Evolutionary conservation across 768 basidiomycete genomes (phyloP).

Genomic region (Leccinum broughii): DNA sequence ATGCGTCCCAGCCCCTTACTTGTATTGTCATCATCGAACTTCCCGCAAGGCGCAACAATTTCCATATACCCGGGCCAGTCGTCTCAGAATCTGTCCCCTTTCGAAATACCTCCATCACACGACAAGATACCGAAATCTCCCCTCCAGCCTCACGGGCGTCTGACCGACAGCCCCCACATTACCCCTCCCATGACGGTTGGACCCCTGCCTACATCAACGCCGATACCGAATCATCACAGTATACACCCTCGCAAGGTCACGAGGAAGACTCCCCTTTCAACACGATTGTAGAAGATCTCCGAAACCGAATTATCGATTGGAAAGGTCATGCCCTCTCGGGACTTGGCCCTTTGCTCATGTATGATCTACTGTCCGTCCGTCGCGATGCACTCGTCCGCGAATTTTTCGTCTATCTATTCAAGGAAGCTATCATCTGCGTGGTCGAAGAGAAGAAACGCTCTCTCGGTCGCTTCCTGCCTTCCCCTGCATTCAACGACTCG

Average conservation of each 20-base stretch:
- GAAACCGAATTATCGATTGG: constrained; percentile 92
- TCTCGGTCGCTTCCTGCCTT: constrained; percentile 71
- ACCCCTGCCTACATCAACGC: constrained; percentile 29
- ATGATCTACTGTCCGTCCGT: constrained; percentile 86
- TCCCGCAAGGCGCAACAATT: constrained; percentile 64
- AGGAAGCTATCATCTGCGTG: constrained; percentile 98
- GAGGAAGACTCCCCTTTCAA: constrained; percentile 78
- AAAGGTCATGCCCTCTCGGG: constrained; percentile 91
- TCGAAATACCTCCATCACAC: constrained; percentile 27
- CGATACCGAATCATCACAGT: constrained; percentile 35
- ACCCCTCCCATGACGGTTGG: constrained; percentile 25
- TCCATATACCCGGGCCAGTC: constrained; percentile 55
- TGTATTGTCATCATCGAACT: constrained; percentile 94
- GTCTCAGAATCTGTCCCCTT: constrained; percentile 46
- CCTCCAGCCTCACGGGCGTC: constrained; percentile 9
- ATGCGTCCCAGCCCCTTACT: constrained; percentile 80
- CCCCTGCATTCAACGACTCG: constrained; percentile 55
- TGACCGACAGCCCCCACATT: constrained; percentile 21
- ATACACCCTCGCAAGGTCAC: constrained; percentile 19
- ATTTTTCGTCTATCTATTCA: constrained; percentile 96
- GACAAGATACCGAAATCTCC: constrained; percentile 25
- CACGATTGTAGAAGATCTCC: constrained; percentile 85
- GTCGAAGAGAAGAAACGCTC: constrained; percentile 91
- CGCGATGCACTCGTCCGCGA: constrained; percentile 89
- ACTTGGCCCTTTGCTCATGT: constrained; percentile 88